Base-by-base conservation (phyloP, 306 rosid species). In the Pyrus betulifolia region DNA sequence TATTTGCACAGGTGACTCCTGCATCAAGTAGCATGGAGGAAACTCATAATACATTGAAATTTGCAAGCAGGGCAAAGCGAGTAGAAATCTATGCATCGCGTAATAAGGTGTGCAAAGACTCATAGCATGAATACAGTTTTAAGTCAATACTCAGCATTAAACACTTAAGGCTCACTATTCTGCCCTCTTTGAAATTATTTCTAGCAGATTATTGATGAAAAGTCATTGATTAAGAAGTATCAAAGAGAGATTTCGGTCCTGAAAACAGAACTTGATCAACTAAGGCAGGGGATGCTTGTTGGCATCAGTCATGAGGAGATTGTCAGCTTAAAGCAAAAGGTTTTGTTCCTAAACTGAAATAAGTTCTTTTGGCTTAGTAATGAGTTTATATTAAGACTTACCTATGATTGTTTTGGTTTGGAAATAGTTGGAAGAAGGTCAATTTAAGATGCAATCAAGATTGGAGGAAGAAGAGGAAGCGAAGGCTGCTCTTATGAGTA, bases 391-490 rank as follows among this genome's bases (percentile, higher is more conserved):
- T 28, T 38, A 31, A 68, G 62, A 78, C 77, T 78, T 72, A 35
- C 52, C 42, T 38, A 27, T 74, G 49, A 68, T 82, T 6, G 69
- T 17, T 80, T 11, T 46, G 81, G 60, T 77, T 58, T 46, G 71
- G 35, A 77, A 77, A 79, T 82, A 96, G 99, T 83, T 96, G 87
- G 97, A 96, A 85, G 98, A 91, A 89, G 99, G 98, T 84, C 99
- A 96, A 83, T 96, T 89, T 40, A 96, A 96, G 87, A 91, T 96
- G 99, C 99, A 89, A 77, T 96, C 96, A 71, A 91, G 99, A 88
- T 84, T 96, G 76, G 99, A 96, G 89, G 99, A 96, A 79, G 99
- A 96, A 84, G 99, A 96, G 85, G 99, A 96, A 33, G 99, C 98
- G 68, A 96, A 96, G 87, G 98, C 90, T 85, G 98, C 98, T 86